phyloP scores from a whole-genome alignment of 2,329 filamentous ascomycete species.

The Aphanocladium album region DNA sequence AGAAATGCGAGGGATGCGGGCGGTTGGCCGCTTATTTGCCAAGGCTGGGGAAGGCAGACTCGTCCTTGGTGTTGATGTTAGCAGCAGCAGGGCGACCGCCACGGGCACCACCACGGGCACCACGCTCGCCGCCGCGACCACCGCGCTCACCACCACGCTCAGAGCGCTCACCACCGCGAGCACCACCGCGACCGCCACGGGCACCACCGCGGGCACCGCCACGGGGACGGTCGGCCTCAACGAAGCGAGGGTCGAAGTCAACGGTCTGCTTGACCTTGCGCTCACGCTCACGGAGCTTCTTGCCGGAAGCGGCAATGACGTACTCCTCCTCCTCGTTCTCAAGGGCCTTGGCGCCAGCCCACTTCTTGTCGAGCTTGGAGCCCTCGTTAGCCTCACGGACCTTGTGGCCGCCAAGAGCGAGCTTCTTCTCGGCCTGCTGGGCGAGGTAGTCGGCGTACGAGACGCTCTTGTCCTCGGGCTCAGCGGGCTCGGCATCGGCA shows the following conservation, averaged over 20 bases:
- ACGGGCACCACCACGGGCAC: slow-evolving; percentile 30
- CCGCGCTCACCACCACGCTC: slow-evolving; percentile 37
- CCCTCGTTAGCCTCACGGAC: slow-evolving; percentile 92
- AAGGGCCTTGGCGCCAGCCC: slow-evolving; percentile 74
- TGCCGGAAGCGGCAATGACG: slow-evolving; percentile 68
- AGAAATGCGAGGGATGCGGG: slow-evolving; percentile 7
- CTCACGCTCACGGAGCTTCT: slow-evolving; percentile 80
- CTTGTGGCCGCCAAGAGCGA: slow-evolving; percentile 58
- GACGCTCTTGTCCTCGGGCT: slow-evolving; percentile 81
- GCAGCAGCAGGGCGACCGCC: slow-evolving; percentile 41
- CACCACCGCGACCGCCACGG: slow-evolving; percentile 45
- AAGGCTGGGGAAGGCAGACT: slow-evolving; percentile 57
- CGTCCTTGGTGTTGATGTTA: slow-evolving; percentile 52
- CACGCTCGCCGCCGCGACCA: slow-evolving; percentile 32
- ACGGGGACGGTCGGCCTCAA: slow-evolving; percentile 60
- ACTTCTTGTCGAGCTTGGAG: slow-evolving; percentile 83
- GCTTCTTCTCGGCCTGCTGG: slow-evolving; percentile 67
- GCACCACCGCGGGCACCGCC: slow-evolving; percentile 50
- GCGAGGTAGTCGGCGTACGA: slow-evolving; percentile 86
- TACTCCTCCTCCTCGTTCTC: slow-evolving; percentile 67
- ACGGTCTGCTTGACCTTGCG: slow-evolving; percentile 87
- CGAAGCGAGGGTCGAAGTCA: slow-evolving; percentile 80
- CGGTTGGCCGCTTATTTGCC: slow-evolving; percentile 39
- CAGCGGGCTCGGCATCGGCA: slow-evolving; percentile 43
- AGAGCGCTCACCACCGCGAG: slow-evolving; percentile 47